Conservation (phyloP, 176 grass and related monocot species). For the Ananas comosus region DNA sequence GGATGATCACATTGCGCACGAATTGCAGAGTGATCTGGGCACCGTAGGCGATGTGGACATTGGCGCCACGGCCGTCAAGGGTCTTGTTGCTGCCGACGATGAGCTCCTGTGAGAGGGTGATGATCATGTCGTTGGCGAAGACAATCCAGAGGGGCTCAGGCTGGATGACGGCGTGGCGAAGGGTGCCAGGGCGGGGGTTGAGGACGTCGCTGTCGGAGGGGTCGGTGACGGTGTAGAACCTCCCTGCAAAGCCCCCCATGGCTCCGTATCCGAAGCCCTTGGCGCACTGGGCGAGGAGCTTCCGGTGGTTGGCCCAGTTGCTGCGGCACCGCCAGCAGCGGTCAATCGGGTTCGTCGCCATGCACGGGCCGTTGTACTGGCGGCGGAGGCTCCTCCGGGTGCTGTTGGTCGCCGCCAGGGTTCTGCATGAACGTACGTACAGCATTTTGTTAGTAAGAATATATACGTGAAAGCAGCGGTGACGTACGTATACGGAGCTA, state of each 20-base stretch:
- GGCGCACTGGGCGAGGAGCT: conserved; percentile 47
- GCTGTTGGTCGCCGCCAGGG: conserved; percentile 1
- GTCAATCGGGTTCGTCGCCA: conserved; percentile 79
- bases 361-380: conserved; percentile 25
- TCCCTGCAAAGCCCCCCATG: conserved; percentile 39
- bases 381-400: conserved; percentile 16
- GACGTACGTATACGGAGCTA: too few relatives aligned
- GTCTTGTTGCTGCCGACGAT: conserved; percentile 68
- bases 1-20: conserved; percentile 46
- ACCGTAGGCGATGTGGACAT: conserved; percentile 57
- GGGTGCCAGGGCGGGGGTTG: conserved; percentile 47
- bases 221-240: conserved; percentile 61
- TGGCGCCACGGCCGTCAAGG: conserved; percentile 63
- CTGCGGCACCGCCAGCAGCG: conserved; percentile 65
- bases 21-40: conserved; percentile 52
- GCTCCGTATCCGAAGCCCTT: conserved; percentile 42
- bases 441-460: neutral
- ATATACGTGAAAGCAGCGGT: neutral
- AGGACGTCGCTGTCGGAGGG: conserved; percentile 33
- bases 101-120: conserved; percentile 54
- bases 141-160: conserved; percentile 55
- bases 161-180: conserved; percentile 59
- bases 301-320: conserved; percentile 51
- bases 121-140: conserved; percentile 63
- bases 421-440: neutral